Evolutionary conservation across 495 filamentous ascomycete genomes (phyloP).

Genomic region (Aspergillus affinis): DNA sequence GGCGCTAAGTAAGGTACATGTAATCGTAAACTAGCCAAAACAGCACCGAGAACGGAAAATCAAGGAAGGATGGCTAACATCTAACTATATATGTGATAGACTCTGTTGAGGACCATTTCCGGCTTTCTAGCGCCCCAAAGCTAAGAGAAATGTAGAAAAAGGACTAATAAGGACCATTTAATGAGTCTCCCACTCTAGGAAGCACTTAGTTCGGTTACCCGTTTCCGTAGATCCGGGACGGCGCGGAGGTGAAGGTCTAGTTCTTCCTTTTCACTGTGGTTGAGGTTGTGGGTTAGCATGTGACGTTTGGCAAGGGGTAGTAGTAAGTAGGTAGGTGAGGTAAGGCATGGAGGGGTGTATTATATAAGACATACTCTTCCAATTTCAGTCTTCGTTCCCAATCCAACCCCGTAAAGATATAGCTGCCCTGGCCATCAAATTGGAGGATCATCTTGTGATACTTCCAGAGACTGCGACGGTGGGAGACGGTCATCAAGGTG

Average conservation of each 20-base stretch:
- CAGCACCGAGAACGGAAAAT: not conserved
- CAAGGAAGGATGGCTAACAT: not conserved
- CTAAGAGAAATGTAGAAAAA: not conserved
- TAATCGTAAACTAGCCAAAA: not conserved
- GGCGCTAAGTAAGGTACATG: not conserved
- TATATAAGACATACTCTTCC: slow-evolving; percentile 68
- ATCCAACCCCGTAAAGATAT: slow-evolving; percentile 87
- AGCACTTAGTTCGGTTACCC: slow-evolving; percentile 70
- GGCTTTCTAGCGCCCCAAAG: not conserved
- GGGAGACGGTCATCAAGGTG: slow-evolving; percentile 94
- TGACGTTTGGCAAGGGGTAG: too few relatives aligned
- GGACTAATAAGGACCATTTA: not conserved
- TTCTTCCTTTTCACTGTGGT: slow-evolving; percentile 81
- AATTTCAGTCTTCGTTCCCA: slow-evolving; percentile 80
- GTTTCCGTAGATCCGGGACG: slow-evolving; percentile 82
- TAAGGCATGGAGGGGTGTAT: not conserved
- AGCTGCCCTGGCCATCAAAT: slow-evolving; percentile 92
- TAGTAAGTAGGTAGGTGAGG: too few relatives aligned
- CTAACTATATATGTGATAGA: not conserved
- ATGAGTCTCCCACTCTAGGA: slow-evolving; percentile 2
- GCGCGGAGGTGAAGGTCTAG: slow-evolving; percentile 79
- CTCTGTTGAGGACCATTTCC: too few relatives aligned
- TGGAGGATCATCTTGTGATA: slow-evolving; percentile 93
- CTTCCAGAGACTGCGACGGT: slow-evolving; percentile 90
- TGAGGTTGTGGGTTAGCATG: slow-evolving; percentile 11